Conservation (phyloP, 345 rosid genomes). For the Clausena lansium region DNA sequence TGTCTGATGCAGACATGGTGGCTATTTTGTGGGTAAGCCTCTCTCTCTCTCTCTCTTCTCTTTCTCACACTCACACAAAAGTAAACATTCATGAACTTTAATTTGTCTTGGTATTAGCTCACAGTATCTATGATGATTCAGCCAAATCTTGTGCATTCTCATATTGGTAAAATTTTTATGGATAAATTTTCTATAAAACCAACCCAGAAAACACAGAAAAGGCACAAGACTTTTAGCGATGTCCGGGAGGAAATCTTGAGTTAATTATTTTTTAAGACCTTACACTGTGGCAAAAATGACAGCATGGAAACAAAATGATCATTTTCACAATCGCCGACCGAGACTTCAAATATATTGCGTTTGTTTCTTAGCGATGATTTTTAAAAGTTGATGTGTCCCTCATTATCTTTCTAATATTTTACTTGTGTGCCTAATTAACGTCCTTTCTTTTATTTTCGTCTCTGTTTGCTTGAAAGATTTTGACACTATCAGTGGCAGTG, state of each 20-base stretch:
- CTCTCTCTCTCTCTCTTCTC: neutral
- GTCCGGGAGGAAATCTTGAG: too few relatives aligned
- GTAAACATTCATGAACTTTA: neutral
- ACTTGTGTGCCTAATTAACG: neutral
- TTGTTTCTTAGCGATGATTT: neutral
- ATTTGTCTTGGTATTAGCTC: neutral
- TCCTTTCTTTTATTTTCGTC: neutral
- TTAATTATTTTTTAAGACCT: neutral
- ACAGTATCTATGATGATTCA: neutral
- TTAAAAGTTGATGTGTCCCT: neutral
- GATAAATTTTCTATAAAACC: neutral
- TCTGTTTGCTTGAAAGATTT: neutral
- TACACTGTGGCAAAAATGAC: neutral
- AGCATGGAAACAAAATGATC: neutral
- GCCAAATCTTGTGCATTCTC: too few relatives aligned
- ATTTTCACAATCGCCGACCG: neutral
- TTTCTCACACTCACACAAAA: neutral
- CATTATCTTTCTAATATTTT: neutral
- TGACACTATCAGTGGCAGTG: neutral
- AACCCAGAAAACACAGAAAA: neutral
- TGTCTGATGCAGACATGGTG: slow-evolving; percentile 48
- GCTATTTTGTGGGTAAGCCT: slow-evolving; percentile 60
- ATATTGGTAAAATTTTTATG: too few relatives aligned
- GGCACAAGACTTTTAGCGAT: neutral
- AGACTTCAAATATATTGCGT: neutral